Evolutionary conservation across 23 red algal genomes (phyloP).

Genomic region (Agarophyton chilense): DNA sequence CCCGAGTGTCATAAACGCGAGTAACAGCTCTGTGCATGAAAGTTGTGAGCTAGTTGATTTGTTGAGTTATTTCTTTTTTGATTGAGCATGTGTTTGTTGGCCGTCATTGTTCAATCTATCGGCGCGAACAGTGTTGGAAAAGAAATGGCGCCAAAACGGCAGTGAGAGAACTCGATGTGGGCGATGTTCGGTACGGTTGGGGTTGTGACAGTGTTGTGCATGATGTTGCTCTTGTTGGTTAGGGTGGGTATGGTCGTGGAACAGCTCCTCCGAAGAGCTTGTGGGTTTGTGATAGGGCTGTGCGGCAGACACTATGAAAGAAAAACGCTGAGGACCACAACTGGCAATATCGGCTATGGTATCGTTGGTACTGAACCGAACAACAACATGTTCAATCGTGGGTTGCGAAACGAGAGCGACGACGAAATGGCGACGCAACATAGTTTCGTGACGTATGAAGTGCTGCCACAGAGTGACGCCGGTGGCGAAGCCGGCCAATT

Average conservation of each 20-base stretch:
- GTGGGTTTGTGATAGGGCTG: not conserved
- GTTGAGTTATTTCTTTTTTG: no score
- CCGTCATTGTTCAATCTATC: no score
- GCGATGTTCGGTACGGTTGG: no score
- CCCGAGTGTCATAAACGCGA: no score
- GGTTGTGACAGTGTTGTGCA: no score
- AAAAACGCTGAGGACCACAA: not conserved
- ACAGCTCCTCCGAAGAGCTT: not conserved
- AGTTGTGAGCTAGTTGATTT: no score
- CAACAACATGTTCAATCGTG: not conserved
- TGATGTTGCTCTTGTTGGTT: not conserved
- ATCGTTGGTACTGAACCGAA: conserved; percentile 8
- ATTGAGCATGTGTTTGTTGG: no score
- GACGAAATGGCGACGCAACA: not conserved
- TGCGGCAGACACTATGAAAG: not conserved
- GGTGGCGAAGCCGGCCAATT: not conserved
- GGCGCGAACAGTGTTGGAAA: no score
- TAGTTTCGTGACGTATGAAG: not conserved
- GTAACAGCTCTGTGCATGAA: no score
- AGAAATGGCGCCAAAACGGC: no score
- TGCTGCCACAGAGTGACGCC: not conserved
- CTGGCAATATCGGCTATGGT: not conserved
- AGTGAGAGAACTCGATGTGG: no score
- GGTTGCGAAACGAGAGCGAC: not conserved
- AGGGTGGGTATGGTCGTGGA: no score